Percentiles rank a stretch among this genome's conserved stretches.
phyloP scores from a whole-genome alignment of 768 basidiomycete genomes.

The Russula compacta region DNA sequence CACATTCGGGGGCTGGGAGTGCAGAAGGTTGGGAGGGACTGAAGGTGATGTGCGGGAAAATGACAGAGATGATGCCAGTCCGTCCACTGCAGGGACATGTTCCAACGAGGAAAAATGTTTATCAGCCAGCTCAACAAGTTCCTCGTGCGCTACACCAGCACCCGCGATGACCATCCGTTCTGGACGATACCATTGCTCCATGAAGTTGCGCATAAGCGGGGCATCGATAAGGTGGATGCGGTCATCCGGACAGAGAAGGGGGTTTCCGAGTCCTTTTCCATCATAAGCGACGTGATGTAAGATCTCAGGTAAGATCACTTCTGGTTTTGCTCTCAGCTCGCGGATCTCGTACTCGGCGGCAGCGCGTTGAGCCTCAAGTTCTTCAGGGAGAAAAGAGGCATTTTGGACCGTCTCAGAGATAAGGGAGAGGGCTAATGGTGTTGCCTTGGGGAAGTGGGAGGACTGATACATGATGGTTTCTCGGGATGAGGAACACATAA shows the following conservation, averaged over 20 bases:
- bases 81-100: conserved; percentile 23
- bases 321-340: conserved; percentile 82
- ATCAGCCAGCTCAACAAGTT: conserved; percentile 78
- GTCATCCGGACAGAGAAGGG: conserved; percentile 80
- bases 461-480: conserved; percentile 99
- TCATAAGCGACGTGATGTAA: conserved; percentile 82
- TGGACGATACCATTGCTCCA: conserved; percentile 81
- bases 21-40: conserved; percentile 49
- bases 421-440: conserved; percentile 74
- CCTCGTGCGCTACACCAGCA: conserved; percentile 83
- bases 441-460: conserved; percentile 78
- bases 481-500: conserved; percentile 81
- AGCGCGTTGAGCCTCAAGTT: conserved; percentile 74
- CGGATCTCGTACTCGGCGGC: conserved; percentile 87
- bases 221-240: conserved; percentile 61
- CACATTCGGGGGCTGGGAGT: conserved; percentile 40
- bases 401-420: conserved; percentile 87
- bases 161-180: conserved; percentile 95
- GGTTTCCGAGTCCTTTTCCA: conserved; percentile 75
- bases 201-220: conserved; percentile 49
- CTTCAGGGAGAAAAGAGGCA: conserved; percentile 64
- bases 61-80: conserved; percentile 24
- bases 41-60: conserved; percentile 23
- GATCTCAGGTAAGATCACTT: conserved; percentile 87
- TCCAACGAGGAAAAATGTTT: conserved; percentile 71